Base-by-base conservation (phyloP, 768 basidiomycete species). In the Termitomyces heimii region DNA sequence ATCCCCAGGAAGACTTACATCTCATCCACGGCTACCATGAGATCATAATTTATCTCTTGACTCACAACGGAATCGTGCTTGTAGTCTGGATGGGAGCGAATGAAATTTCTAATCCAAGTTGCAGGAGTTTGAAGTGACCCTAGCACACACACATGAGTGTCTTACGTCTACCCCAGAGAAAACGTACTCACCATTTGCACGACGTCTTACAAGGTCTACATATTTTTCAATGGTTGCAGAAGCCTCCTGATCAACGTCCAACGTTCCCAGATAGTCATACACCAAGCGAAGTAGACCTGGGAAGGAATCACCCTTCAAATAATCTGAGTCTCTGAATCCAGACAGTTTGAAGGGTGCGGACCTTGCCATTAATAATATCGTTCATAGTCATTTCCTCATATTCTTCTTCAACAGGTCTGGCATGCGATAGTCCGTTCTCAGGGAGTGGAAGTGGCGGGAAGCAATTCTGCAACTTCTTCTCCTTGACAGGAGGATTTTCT, bases 291-390 rank as follows among this genome's bases (percentile, higher is more conserved):
- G 69, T 20, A 98, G 74, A 10, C 94, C 94, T 1, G 89, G 89
- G 75, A 91, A 94, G 31, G 71, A 66, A 34, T 75, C 70, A 8
- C 81, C 82, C 86, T 92, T n/a, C 7, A 39, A 44, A 39, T 14
- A 32, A 20, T n/a, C 46, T 51, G 16, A 48, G 49, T 50, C 29
- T 37, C 24, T 6, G 10, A 28, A 16, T 22, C 29, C 10, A n/a
- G 56, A 53, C 26, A 49, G 42, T 54, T 58, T 57, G 51, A 22
- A 34, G 32, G 26, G 2, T 24, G 13, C 74, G 51, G 58, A 87
- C 89, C 81, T 91, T 90, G n/a, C 97, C 97, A 63, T 89, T 92
- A 71, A 99, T 88, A 51, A 98, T 91, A 72, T 98, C 93, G 59
- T 92, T 76, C 70, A 98, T 81, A 0, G 89, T 83, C 88, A 96